Evolutionary conservation across 257 asterid genomes (phyloP), one percentile per base, ranked within the genome.

Genomic region (Solanum tacnaense): DNA sequence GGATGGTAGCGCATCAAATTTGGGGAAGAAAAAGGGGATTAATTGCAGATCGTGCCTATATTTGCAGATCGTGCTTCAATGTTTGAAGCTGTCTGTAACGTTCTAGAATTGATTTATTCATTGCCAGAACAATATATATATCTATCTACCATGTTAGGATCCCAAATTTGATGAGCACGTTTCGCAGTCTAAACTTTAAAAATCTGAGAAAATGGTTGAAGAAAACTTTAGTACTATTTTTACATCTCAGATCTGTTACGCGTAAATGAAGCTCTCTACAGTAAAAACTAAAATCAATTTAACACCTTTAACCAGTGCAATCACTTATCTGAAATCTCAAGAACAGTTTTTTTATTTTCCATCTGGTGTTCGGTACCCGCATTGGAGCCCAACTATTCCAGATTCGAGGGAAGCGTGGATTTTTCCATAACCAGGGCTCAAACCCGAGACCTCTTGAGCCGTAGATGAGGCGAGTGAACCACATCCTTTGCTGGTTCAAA

Each of bases 331-430:
- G 32, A 1, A 34, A 32, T 34, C 81, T 32, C 27, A 34, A 34
- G 27, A 20, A 58, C 11, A 58, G 25, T 52, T 56, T 52, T 16
- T 52, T 52, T 6, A 15, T 49, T 52, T 56, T 18, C 0, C 9
- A 56, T 56, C 23, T 18, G 58, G 62, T 56, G n/a, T 18, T 6
- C 10, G 2, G 2, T 18, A 0, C 10, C n/a, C 62, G 0, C 9
- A 52, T 52, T 52, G 4, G 62, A 52, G 62, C 9, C n/a, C 1
- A 0, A 56, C 62, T 56, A 56, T 18, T 56, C 10, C 62, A 56
- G 62, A 56, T 56, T 18, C n/a, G 9, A 0, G 1, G 9, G 21
- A 52, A 1, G 60, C 60, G 1, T 3, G 9, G 9, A 0, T 52
- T 16, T 52, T 49, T 52, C 8, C 23, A 15, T 49, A 16, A 0